Evolutionary conservation across 441 rosid genomes (phyloP).

Genomic region (Gossypium schwendimanii): DNA sequence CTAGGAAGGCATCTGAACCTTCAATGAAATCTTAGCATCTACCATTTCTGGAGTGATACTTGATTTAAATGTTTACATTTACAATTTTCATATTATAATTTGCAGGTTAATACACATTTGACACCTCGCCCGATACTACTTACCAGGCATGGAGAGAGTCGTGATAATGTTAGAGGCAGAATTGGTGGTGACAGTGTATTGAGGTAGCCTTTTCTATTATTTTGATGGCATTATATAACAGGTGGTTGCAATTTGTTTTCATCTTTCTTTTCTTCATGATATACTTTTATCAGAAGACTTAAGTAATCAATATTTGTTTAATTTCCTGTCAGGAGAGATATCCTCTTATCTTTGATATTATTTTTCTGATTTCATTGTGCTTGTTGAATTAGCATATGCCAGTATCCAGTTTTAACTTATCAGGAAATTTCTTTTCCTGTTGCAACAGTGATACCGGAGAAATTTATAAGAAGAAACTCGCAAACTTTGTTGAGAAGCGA

Average conservation of each 20-base stretch:
- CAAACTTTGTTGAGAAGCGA: conserved; percentile 85
- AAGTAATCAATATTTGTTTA: background rate
- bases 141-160: conserved; percentile 98
- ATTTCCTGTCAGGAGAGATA: background rate
- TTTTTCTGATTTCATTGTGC: background rate
- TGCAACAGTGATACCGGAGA: conserved; percentile 73
- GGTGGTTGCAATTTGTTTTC: background rate
- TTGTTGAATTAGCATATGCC: background rate
- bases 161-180: conserved; percentile 93
- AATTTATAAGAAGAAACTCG: conserved; percentile 81
- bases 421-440: conserved; percentile 9
- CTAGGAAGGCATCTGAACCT: background rate
- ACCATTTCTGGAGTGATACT: background rate
- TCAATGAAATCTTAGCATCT: background rate
- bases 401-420: conserved; percentile 7
- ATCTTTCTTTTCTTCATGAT: conserved; percentile 9
- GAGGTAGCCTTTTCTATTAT: conserved; percentile 43
- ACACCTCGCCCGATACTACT: conserved; percentile 99
- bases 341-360: background rate
- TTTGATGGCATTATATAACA: background rate
- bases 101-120: conserved; percentile 94
- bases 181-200: conserved; percentile 87
- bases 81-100: conserved; percentile 7
- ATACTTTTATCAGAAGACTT: background rate
- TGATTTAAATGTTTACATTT: background rate